Conservation (phyloP, 1,284 basidiomycete genomes). For the Ceratobasidium sp. region DNA sequence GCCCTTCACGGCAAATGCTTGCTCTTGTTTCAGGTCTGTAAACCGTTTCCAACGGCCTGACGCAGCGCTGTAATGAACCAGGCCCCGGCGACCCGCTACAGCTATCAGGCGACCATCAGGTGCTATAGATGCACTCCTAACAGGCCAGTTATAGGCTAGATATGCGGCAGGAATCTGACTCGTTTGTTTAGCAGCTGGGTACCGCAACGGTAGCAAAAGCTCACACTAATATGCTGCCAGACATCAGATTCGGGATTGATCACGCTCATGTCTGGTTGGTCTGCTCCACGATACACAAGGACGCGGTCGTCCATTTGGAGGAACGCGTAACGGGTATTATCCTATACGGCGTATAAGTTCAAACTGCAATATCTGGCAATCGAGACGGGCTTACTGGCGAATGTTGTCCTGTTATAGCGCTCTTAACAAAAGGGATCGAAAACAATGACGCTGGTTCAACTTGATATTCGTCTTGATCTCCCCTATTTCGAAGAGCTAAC, state of each 20-base stretch:
- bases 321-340: slow-evolving; percentile 95
- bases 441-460: slow-evolving; percentile 32
- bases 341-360: slow-evolving; percentile 62
- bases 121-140: slow-evolving; percentile 92
- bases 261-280: slow-evolving; percentile 97
- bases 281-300: slow-evolving; percentile 95
- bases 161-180: slow-evolving; percentile 87
- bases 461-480: slow-evolving; percentile 57
- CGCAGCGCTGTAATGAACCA: slow-evolving; percentile 93
- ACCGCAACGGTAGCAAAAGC: not conserved
- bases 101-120: slow-evolving; percentile 93
- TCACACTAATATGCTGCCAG: slow-evolving; percentile 93
- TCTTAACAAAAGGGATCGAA: slow-evolving; percentile 86
- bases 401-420: slow-evolving; percentile 91
- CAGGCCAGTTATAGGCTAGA: slow-evolving; percentile 93
- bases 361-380: slow-evolving; percentile 13
- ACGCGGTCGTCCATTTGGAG: slow-evolving; percentile 95
- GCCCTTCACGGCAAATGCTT: slow-evolving; percentile 88
- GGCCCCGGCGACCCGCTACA: slow-evolving; percentile 89
- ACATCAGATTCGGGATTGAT: slow-evolving; percentile 99
- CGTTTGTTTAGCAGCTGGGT: not conserved
- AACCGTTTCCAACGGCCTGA: slow-evolving; percentile 98
- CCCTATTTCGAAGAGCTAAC: slow-evolving; percentile 56
- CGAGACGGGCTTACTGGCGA: slow-evolving; percentile 74
- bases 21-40: slow-evolving; percentile 85